phyloP scores from a whole-genome alignment of 306 rosid genomes.

The Malus sylvestris region DNA sequence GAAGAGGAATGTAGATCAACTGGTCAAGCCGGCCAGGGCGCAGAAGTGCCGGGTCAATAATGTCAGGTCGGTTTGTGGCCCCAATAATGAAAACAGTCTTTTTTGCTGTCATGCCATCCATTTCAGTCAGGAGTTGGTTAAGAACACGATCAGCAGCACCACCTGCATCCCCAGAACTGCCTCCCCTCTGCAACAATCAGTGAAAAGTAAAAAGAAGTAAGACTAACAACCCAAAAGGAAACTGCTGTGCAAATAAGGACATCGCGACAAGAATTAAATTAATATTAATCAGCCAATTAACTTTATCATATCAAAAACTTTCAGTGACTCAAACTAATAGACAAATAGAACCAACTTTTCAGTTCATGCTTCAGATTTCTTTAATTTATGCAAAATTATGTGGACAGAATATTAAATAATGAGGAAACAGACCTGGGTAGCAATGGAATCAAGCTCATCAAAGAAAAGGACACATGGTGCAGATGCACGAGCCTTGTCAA shows the following conservation, averaged over 20 bases:
- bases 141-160: conserved; percentile 53
- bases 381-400: not conserved
- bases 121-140: conserved; percentile 52
- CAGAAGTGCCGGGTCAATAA: conserved; percentile 52
- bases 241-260: not conserved
- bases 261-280: not conserved
- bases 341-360: not conserved
- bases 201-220: not conserved
- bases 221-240: not conserved
- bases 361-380: not conserved
- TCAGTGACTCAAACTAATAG: not conserved
- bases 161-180: conserved; percentile 48
- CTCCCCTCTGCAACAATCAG: conserved; percentile 33
- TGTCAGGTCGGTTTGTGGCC: conserved; percentile 54
- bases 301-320: not conserved
- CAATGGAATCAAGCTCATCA: conserved; percentile 59
- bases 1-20: conserved; percentile 55
- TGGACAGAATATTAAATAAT: not conserved
- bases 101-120: conserved; percentile 54
- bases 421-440: conserved; percentile 34
- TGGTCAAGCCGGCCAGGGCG: conserved; percentile 58
- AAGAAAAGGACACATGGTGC: conserved; percentile 61
- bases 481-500: conserved; percentile 50
- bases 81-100: conserved; percentile 55
- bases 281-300: not conserved